Evolutionary conservation across 176 grass and related monocot species (phyloP).

Genomic region (Zizania latifolia): DNA sequence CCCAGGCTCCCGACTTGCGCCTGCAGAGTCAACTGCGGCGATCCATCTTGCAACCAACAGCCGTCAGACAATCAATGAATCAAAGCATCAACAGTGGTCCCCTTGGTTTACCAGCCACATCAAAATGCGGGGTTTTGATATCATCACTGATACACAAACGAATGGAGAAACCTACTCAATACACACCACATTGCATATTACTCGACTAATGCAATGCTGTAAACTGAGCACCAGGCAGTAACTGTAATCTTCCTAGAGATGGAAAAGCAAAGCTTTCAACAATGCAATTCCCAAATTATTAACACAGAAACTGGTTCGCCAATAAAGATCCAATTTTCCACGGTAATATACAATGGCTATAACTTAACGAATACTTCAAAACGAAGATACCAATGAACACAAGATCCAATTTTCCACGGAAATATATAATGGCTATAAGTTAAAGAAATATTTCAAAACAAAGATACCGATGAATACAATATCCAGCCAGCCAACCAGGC

Average conservation of each 20-base stretch:
- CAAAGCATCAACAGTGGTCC: conserved; percentile 10
- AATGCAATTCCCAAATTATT: neutral
- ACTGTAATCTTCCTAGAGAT: neutral
- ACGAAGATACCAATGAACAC: neutral
- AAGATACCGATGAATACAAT: neutral
- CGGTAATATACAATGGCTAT: neutral
- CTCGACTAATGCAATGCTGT: neutral
- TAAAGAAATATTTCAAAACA: conserved; percentile 3
- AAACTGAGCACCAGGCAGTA: neutral
- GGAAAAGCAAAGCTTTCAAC: neutral
- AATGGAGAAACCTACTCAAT: neutral
- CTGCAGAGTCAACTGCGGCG: conserved; percentile 43
- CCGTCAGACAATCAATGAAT: conserved; percentile 15
- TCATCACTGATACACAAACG: conserved; percentile 12
- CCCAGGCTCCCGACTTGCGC: conserved; percentile 48
- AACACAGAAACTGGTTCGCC: neutral
- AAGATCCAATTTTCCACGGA: neutral
- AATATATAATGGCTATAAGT: neutral
- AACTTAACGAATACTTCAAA: neutral
- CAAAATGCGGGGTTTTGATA: conserved; percentile 1
- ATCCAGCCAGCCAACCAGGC: neutral
- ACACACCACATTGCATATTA: neutral
- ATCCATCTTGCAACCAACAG: conserved; percentile 40
- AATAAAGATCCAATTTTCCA: neutral
- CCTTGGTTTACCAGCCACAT: neutral